Evolutionary conservation across 2,329 filamentous ascomycete genomes (phyloP).

Genomic region (Dothistroma septosporum): DNA sequence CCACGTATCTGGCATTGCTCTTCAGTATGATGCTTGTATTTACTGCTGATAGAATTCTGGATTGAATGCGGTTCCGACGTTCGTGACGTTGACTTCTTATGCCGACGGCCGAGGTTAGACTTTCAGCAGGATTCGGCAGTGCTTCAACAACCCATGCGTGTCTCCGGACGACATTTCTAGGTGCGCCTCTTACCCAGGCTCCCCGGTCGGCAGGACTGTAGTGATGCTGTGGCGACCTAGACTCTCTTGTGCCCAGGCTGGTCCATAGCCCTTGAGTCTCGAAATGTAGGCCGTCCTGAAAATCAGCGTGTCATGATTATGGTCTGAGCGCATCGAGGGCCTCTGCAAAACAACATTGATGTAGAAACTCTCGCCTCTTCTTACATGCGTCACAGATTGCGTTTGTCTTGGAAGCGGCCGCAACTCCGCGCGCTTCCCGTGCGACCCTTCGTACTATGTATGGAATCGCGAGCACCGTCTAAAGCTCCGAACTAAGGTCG

Average conservation of each 20-base stretch:
- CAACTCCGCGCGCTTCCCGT: neutral
- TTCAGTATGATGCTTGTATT: neutral
- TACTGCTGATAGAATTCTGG: neutral
- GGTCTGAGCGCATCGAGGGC: neutral
- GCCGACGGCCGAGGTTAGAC: neutral
- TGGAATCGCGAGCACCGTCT: neutral
- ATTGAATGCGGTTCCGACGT: neutral
- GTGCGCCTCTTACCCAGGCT: neutral
- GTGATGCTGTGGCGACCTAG: neutral
- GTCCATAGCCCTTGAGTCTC: neutral
- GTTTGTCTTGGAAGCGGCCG: neutral
- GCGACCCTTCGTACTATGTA: neutral
- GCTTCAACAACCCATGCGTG: neutral
- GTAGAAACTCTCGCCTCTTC: neutral
- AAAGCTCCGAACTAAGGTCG: neutral
- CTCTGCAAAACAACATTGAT: neutral
- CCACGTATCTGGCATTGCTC: conserved; percentile 36
- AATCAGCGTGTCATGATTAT: too few species aligned
- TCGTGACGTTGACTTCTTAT: neutral
- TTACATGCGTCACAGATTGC: neutral
- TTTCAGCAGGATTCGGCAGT: neutral
- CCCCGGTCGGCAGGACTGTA: too few species aligned
- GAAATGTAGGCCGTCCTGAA: neutral
- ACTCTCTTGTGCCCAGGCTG: neutral
- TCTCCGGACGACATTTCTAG: neutral